Conservation (phyloP, 1,139 yeast genomes). For the Scheffersomyces illinoinensis region DNA sequence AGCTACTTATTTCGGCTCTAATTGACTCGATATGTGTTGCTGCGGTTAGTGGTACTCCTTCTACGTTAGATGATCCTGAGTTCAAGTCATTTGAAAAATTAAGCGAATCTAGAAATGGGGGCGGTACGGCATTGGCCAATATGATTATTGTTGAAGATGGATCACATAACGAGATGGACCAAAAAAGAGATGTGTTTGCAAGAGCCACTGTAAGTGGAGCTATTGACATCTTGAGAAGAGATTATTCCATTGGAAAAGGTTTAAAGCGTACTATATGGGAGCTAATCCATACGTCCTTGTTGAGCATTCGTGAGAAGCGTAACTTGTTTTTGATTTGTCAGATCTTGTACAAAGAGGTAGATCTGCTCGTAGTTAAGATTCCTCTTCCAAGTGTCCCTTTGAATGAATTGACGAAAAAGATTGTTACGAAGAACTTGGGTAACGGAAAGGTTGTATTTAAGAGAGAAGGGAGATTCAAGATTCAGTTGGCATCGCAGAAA, state of each 20-base stretch:
- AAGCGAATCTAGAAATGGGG: conserved; percentile 15
- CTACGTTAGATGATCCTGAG: conserved; percentile 59
- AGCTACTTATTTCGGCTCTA: conserved; percentile 50
- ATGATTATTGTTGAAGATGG: conserved; percentile 56
- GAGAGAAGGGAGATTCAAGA: conserved; percentile 48
- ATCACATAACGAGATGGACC: conserved; percentile 39
- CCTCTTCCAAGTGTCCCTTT: conserved; percentile 58
- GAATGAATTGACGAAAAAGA: conserved; percentile 55
- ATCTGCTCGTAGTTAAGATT: conserved; percentile 59
- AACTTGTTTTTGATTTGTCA: conserved; percentile 64
- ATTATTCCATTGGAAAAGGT: conserved; percentile 64
- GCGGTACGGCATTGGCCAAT: conserved; percentile 20
- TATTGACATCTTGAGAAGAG: conserved; percentile 64
- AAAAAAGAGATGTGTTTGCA: conserved; percentile 46
- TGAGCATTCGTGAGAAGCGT: conserved; percentile 63
- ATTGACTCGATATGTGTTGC: conserved; percentile 59
- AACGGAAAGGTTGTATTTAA: conserved; percentile 45
- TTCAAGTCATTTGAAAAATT: conserved; percentile 40
- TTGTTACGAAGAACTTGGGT: conserved; percentile 57
- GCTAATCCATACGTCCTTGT: conserved; percentile 59
- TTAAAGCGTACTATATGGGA: conserved; percentile 67
- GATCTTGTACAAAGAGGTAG: conserved; percentile 64
- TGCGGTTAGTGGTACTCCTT: conserved; percentile 64
- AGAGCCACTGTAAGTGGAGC: conserved; percentile 60
- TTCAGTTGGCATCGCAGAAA: conserved; percentile 34